Evolutionary conservation across 192 early-diverging fungal species (phyloP).

Genomic region (Blastocladiella britannica): DNA sequence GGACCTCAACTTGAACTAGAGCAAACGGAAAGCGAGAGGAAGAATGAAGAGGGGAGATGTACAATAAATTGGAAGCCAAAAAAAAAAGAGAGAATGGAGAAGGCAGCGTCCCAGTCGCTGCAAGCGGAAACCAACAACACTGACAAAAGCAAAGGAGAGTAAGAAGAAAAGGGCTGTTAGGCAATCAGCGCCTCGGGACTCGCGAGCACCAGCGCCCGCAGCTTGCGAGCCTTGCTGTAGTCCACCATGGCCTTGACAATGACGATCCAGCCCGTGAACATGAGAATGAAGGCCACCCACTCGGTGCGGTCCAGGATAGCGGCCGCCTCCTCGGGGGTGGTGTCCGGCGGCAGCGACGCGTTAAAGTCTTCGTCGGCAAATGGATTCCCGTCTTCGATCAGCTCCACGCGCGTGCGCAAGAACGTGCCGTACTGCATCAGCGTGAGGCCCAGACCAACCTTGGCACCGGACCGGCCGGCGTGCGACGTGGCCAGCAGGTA

Average conservation of each 20-base stretch:
- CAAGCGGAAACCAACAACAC: no score
- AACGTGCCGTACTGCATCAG: conserved; percentile 58
- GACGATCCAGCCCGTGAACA: conserved; percentile 34
- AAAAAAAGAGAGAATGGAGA: no score
- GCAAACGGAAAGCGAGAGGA: no score
- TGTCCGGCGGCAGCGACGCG: conserved; percentile 5
- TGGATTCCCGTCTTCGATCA: conserved; percentile 7
- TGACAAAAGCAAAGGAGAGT: no score
- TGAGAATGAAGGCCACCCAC: conserved; percentile 50
- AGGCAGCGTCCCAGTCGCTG: no score
- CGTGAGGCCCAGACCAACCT: conserved; percentile 39
- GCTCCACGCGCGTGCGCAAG: conserved; percentile 30
- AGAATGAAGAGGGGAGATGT: no score
- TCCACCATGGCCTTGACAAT: background rate
- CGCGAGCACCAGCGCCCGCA: conserved; percentile 45
- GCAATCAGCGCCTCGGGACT: conserved; percentile 15
- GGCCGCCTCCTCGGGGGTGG: conserved; percentile 6
- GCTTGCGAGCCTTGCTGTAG: background rate
- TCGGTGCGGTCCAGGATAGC: conserved; percentile 24
- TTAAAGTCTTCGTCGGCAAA: conserved; percentile 14
- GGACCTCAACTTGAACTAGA: background rate
- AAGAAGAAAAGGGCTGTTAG: no score
- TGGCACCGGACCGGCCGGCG: conserved; percentile 40
- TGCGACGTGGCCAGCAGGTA: conserved; percentile 76
- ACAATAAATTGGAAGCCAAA: no score